Evolutionary conservation across 2,329 filamentous ascomycete genomes (phyloP).

Genomic region (Tolypocladium paradoxum): DNA sequence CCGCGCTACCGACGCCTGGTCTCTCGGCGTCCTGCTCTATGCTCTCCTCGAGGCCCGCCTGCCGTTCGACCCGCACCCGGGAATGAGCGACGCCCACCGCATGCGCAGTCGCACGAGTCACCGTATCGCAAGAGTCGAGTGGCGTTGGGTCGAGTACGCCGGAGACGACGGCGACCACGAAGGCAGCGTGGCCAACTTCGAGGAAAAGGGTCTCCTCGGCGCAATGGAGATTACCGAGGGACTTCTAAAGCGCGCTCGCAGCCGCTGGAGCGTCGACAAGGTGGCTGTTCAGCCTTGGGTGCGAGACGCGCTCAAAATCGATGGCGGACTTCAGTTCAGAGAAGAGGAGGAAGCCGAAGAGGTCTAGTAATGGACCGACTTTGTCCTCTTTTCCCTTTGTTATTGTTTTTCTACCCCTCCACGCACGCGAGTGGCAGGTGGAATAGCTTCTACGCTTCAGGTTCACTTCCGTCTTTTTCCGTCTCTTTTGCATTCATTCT

Average conservation of each 20-base stretch:
- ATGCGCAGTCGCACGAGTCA: constrained; percentile 78
- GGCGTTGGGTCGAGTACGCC: constrained; percentile 84
- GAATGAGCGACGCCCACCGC: constrained; percentile 63
- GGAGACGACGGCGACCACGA: constrained; percentile 84
- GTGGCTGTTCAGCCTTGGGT: constrained; percentile 71
- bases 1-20: constrained; percentile 87
- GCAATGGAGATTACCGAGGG: constrained; percentile 77
- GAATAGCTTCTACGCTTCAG: too few relatives aligned
- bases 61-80: constrained; percentile 83
- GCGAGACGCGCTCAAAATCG: constrained; percentile 56
- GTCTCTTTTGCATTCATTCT: neutral
- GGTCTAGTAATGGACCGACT: constrained; percentile 21
- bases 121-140: constrained; percentile 90
- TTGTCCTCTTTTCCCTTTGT: neutral
- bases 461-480: neutral
- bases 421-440: neutral
- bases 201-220: constrained; percentile 55
- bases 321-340: constrained; percentile 47
- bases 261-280: constrained; percentile 64
- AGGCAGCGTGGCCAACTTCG: constrained; percentile 46
- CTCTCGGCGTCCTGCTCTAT: constrained; percentile 84
- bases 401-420: neutral
- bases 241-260: constrained; percentile 70
- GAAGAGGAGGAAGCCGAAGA: constrained; percentile 49
- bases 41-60: constrained; percentile 86